Conservation (phyloP, 2,329 filamentous ascomycete species). For the Trichophyton rubrum region DNA sequence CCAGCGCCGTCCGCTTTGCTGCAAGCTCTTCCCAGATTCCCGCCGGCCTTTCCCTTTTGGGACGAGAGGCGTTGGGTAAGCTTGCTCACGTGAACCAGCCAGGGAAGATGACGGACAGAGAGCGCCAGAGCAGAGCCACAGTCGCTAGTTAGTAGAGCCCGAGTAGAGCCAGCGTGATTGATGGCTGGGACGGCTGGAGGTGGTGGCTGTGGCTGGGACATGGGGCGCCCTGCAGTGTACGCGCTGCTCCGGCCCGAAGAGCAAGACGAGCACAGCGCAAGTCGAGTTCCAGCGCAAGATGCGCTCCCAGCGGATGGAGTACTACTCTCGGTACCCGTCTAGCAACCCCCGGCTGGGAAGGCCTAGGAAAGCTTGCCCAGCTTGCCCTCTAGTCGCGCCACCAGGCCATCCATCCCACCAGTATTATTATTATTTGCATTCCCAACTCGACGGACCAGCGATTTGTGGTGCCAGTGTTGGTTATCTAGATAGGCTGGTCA, state of each 20-base stretch:
- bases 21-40: slow-evolving; percentile 1
- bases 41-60: slow-evolving; percentile 2
- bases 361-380: not conserved
- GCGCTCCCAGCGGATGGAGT: too few species aligned
- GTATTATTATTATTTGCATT: not conserved
- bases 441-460: not conserved
- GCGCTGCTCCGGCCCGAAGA: not conserved
- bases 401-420: not conserved
- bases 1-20: not conserved
- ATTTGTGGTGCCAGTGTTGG: too few species aligned
- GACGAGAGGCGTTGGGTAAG: not conserved
- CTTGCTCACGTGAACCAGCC: not conserved
- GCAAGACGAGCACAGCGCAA: too few species aligned
- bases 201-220: too few species aligned
- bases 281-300: not conserved
- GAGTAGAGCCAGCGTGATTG: too few species aligned
- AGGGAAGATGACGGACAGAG: not conserved
- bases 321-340: too few species aligned
- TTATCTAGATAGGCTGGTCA: too few species aligned
- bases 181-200: too few species aligned
- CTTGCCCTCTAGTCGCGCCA: not conserved
- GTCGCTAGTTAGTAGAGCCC: too few species aligned
- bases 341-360: not conserved
- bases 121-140: not conserved
- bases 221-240: not conserved